phyloP scores from a whole-genome alignment of 1,284 basidiomycete genomes.

The Ceratobasidium papillatum region DNA sequence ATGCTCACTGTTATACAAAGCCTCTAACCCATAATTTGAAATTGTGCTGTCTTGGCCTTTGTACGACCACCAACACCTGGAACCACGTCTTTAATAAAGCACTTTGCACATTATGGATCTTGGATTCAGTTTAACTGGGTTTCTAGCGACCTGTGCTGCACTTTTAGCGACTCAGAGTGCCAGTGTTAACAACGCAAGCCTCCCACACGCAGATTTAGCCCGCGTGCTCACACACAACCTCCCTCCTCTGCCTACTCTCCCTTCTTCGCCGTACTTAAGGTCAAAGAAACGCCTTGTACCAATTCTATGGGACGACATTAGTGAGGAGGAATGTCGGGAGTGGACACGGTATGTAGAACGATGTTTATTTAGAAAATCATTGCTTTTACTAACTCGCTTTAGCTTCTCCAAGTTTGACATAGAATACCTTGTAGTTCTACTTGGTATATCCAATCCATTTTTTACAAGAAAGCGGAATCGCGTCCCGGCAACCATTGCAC shows the following conservation, averaged over 20 bases:
- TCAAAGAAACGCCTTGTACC: not conserved
- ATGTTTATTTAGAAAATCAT: not conserved
- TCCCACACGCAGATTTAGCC: not conserved
- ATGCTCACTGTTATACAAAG: no score
- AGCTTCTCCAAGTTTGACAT: not conserved
- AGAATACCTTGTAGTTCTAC: not conserved
- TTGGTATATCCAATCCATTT: conserved; percentile 5
- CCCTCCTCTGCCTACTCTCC: not conserved
- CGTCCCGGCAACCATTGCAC: not conserved
- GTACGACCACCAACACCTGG: not conserved
- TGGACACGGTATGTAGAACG: not conserved
- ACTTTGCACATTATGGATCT: not conserved
- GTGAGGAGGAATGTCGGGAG: not conserved
- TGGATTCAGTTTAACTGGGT: not conserved
- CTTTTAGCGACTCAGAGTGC: not conserved
- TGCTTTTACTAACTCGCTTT: not conserved
- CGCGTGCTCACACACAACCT: not conserved
- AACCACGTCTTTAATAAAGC: not conserved
- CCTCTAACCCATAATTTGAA: no score
- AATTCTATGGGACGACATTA: not conserved
- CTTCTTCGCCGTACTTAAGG: not conserved
- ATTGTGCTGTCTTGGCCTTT: not conserved
- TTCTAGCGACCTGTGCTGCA: not conserved
- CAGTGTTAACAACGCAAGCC: not conserved
- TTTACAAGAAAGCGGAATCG: not conserved